Evolutionary conservation across 306 rosid species (phyloP), one percentile per base, ranked within the genome.

Genomic region (Rosa persica): DNA sequence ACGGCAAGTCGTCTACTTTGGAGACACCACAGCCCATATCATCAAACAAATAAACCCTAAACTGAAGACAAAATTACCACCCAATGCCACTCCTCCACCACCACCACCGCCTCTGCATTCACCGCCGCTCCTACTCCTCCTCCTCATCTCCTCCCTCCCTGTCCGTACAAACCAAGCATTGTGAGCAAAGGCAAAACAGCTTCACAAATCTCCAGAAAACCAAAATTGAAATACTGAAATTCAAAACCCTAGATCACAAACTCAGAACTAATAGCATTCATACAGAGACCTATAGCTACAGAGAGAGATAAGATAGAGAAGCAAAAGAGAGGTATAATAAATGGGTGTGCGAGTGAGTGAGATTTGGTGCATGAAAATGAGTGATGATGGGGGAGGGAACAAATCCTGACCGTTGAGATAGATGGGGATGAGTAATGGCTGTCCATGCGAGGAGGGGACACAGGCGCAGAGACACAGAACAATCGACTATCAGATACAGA

Each of bases 11-110:
- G 54, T 96, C 97, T 27, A 83, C 86, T 83, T 96, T 93, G 81
- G 99, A 96, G 77, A 78, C 84, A 64, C 91, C 91, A 83, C 99
- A 96, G 92, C 99, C 99, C 99, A 95, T 95, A 76, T 74, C 67
- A 68, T 82, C 69, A 72, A 64, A 44, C 46, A 44, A 76, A 75
- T 11, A 75, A n/a, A 70, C 84, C 79, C 71, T 47, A 78, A 80
- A 80, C 30, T 67, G 10, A 34, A 66, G 36, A 62, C 78, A 48
- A 77, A 73, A 67, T 34, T 52, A 46, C 77, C 19, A 70, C 49
- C 22, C 64, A 74, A 76, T 51, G 58, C 44, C 84, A 55, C 54
- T 66, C 39, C 79, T 10, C 34, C 34, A 1, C 34, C 54, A 49
- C 74, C 79, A 13, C 58, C 80, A n/a, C 80, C 67, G 57, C 36